A percentile compares a stretch with the other conserved stretches of the same genome.
These are phyloP conservation scores for Mortierella sp. DNA, from an alignment of 371 early-diverging fungal genomes.

Conservation along the genomic window DNA sequence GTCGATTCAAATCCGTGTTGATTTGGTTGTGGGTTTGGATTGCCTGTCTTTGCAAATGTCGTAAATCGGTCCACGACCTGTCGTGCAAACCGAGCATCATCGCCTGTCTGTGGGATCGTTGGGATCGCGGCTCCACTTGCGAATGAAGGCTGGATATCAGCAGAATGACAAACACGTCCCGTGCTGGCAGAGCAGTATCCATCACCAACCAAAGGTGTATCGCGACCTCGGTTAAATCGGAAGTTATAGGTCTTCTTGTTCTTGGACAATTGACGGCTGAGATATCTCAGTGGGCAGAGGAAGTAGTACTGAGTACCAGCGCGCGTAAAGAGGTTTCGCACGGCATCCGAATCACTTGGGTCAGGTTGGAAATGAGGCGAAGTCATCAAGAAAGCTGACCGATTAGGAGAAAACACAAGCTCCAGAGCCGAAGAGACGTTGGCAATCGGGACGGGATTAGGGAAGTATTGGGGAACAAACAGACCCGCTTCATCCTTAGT, in stretches of 20 bases:
- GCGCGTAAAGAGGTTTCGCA: conserved; percentile 23
- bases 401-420: conserved; percentile 15
- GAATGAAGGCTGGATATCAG: conserved; percentile 29
- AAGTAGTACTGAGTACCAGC: conserved; percentile 36
- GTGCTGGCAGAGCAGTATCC: conserved; percentile 25
- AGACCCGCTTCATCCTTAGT: conserved; percentile 33
- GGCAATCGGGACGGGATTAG: conserved; percentile 13
- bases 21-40: conserved; percentile 25
- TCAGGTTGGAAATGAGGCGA: conserved; percentile 27
- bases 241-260: conserved; percentile 30
- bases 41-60: conserved; percentile 42
- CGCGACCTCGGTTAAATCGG: conserved; percentile 45
- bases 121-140: conserved; percentile 17
- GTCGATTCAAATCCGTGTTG: background rate
- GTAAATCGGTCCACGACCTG: conserved; percentile 45
- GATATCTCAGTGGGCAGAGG: conserved; percentile 42
- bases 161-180: conserved; percentile 35
- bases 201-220: conserved; percentile 18
- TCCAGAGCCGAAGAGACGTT: conserved; percentile 13
- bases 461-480: conserved; percentile 19
- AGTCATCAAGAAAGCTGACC: conserved; percentile 3
- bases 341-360: conserved; percentile 24
- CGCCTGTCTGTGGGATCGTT: conserved; percentile 13
- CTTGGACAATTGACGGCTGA: conserved; percentile 28
- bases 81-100: conserved; percentile 43